Evolutionary conservation across 371 early-diverging fungal species (phyloP).

Genomic region (Rhizopus microsporus): DNA sequence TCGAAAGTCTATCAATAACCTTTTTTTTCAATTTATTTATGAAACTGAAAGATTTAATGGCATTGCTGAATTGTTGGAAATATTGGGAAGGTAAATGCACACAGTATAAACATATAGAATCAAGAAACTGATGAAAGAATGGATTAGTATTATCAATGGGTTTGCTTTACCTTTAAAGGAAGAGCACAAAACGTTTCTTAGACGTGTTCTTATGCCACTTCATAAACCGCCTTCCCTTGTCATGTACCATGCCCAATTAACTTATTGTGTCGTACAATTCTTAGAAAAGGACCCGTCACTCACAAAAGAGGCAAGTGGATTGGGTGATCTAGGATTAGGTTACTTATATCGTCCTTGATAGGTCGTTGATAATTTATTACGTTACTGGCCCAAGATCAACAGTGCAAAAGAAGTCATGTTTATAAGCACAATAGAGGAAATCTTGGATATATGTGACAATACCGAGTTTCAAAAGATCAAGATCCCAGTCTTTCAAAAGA

Average conservation of each 20-base stretch:
- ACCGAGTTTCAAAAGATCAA: constrained; percentile 84
- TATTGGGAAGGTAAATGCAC: constrained; percentile 80
- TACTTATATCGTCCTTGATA: constrained; percentile 24
- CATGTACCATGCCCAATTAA: constrained; percentile 93
- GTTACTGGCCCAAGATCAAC: constrained; percentile 98
- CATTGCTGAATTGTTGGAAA: constrained; percentile 96
- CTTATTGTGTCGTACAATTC: constrained; percentile 97
- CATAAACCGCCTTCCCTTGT: constrained; percentile 91
- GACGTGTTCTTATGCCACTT: constrained; percentile 87
- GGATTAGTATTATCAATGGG: constrained; percentile 92
- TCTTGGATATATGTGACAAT: constrained; percentile 91
- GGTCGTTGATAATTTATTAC: constrained; percentile 83
- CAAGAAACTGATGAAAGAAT: neutral
- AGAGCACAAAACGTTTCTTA: constrained; percentile 94
- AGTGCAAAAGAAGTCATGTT: constrained; percentile 98
- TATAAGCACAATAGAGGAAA: constrained; percentile 93
- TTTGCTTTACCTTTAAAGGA: constrained; percentile 97
- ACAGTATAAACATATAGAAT: constrained; percentile 27
- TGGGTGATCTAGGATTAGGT: neutral
- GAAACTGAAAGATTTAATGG: constrained; percentile 96
- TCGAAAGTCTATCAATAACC: constrained; percentile 93
- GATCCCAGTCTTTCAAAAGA: constrained; percentile 87
- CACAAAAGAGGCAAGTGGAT: constrained; percentile 70
- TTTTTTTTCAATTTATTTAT: constrained; percentile 96
- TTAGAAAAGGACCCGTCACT: constrained; percentile 94